Evolutionary conservation across 1,284 basidiomycete genomes (phyloP), one percentile per base, ranked within the genome.

Genomic region (Fomitopsis pinicola): DNA sequence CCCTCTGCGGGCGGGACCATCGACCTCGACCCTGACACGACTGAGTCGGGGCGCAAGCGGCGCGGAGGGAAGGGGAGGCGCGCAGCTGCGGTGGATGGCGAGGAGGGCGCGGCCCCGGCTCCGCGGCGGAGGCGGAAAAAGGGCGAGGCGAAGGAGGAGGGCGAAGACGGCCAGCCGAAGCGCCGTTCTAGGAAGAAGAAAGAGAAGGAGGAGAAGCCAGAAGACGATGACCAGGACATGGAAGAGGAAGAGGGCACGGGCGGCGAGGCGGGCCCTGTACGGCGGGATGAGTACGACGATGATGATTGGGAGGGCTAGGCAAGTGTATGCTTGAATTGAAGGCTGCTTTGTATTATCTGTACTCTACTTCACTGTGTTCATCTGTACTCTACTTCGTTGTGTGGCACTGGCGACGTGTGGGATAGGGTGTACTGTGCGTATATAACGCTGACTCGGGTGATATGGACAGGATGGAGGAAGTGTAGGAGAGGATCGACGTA

Each of bases 1-100:
- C 95, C 95, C 0, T 90, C 90, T 6, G 88, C 88, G 50, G 90
- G 88, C 8, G 89, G 90, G 2, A 89, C 87, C 0, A 83, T 91
- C 60, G 83, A 89, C 67, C 77, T 91, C 58, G 86, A 89, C 64
- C 82, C 81, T 15, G 85, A 89, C 68, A 65, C 63, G 56, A 77
- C 76, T 10, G 87, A 84, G 63, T 76, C 73, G 45, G 76, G 76
- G 54, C 82, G 78, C 68, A 85, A 84, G 62, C 74, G 73, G 75
- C 87, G 83, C 72, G 76, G 83, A 71, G 77, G 83, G 17, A 81
- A 81, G 44, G 83, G 79, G 73, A 81, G 78, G 67, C 80, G 80
- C 52, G 52, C 52, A 36, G 77, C 64, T 10, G 77, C 63, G 15
- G 70, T 63, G 19, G 65, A 58, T 30, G 66, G 68, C 40, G 75